Evolutionary conservation across 192 early-diverging fungal species (phyloP).

Genomic region (Umbelopsis sp.): DNA sequence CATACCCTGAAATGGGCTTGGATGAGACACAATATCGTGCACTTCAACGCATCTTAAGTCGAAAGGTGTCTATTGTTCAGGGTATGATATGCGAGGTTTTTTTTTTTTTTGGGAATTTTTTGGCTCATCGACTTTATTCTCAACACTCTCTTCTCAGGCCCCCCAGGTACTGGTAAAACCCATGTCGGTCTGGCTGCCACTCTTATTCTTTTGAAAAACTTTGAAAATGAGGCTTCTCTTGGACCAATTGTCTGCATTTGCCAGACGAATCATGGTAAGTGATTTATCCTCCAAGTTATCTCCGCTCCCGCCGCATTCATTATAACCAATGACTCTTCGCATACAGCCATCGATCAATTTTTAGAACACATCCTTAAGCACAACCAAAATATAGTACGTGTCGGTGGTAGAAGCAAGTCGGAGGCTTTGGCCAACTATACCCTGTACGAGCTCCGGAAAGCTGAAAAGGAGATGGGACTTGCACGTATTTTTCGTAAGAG

Average conservation of each 20-base stretch:
- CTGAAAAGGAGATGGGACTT: constrained; percentile 14
- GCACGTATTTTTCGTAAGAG: constrained; percentile 28
- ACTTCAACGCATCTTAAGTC: constrained; percentile 44
- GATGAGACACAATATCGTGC: constrained; percentile 48
- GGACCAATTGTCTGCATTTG: constrained; percentile 54
- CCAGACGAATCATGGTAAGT: constrained; percentile 59
- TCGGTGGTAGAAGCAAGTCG: constrained; percentile 54
- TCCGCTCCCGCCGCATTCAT: not conserved
- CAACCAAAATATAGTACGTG: constrained; percentile 46
- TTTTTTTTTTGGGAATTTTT: too few species aligned
- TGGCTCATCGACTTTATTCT: too few species aligned
- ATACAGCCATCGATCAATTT: constrained; percentile 40
- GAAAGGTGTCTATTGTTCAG: constrained; percentile 50
- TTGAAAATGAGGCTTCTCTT: constrained; percentile 10
- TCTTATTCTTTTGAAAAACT: constrained; percentile 44
- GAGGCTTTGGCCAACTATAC: constrained; percentile 31
- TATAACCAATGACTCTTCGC: not conserved
- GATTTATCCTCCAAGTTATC: too few species aligned
- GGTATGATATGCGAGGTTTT: too few species aligned
- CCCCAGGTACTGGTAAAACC: constrained; percentile 64
- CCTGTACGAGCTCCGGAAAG: constrained; percentile 41
- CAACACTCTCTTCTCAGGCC: too few species aligned
- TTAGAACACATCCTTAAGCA: constrained; percentile 43
- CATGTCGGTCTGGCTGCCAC: constrained; percentile 54
- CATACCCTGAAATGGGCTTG: constrained; percentile 26